Base-by-base conservation (phyloP, 257 asterid species). In the Nicotiana tomentosiformis region DNA sequence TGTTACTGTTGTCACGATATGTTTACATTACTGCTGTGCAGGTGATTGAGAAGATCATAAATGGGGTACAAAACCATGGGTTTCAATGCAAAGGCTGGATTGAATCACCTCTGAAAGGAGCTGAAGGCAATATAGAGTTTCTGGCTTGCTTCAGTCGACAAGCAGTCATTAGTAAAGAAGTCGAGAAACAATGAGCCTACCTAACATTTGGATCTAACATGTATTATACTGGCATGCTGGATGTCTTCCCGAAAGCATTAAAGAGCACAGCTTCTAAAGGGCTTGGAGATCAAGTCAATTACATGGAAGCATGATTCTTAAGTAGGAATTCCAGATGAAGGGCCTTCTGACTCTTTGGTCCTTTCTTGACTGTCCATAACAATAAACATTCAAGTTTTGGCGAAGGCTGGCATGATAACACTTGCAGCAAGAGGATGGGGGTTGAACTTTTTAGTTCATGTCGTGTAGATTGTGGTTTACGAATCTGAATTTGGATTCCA, bases 121-220 rank as follows among this genome's bases (percentile, higher is more conserved):
- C 95, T n/a, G 98, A 94, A 16, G 99, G 99, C 49, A 96, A 94
- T 88, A 92, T 77, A 87, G 99, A 96, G 84, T 96, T 96, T 85
- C 89, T 93, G 61, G 97, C 98, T 67, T 89, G 88, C 82, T 94
- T 94, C 87, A 81, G 30, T 81, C 91, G 94, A 39, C 10, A 43
- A 2, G 80, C 81, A 78, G 82, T 83, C 65, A 15, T 10, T 35
- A 49, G 26, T 51, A 64, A 74, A 55, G 43, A 29, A 51, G 43
- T 51, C 6, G 80, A 74, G 30, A 64, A 9, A 12, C 84, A 72
- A 82, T 66, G 53, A 51, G 43, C 20, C 26, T 49, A 14, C 58
- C 3, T 39, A 46, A 46, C 39, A 74, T 49, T 14, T 72, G 61
- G 62, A 74, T 23, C 35, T 26, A 74, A 74, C 9, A 74, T 74